Percentiles rank a stretch among this genome's conserved stretches.
Evolutionary conservation across 805 yeast genomes (phyloP).

Genomic region (Saturnispora halmiae): DNA sequence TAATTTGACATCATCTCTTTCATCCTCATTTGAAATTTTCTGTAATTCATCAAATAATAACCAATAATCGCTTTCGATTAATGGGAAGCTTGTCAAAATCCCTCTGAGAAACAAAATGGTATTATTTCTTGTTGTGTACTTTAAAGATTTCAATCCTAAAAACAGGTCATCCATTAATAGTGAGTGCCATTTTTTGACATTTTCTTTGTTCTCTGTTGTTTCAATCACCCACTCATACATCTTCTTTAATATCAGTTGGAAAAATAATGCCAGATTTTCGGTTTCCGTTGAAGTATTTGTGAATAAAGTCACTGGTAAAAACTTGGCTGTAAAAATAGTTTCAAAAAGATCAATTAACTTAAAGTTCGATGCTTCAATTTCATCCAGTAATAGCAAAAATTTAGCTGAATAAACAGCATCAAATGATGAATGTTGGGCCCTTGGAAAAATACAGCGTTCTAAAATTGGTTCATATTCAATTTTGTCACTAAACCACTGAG

Average conservation of each 20-base stretch:
- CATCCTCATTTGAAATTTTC: conserved; percentile 41
- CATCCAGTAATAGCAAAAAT: conserved; percentile 48
- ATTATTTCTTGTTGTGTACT: conserved; percentile 74
- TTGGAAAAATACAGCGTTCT: conserved; percentile 62
- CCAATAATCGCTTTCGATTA: conserved; percentile 57
- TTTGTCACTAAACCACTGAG: conserved; percentile 36
- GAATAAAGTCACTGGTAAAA: conserved; percentile 48
- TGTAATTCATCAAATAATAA: conserved; percentile 39
- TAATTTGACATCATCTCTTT: conserved; percentile 70
- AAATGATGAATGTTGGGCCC: conserved; percentile 67
- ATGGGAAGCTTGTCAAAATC: conserved; percentile 51
- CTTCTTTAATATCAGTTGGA: conserved; percentile 43
- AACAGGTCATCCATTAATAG: conserved; percentile 36
- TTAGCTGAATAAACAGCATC: conserved; percentile 67
- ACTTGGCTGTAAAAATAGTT: conserved; percentile 35
- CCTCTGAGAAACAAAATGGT: conserved; percentile 67
- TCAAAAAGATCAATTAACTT: conserved; percentile 35
- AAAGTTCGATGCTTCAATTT: conserved; percentile 28
- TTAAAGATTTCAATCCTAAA: conserved; percentile 37
- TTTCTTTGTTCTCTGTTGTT: conserved; percentile 16
- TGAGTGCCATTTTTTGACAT: conserved; percentile 43
- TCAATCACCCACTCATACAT: conserved; percentile 32
- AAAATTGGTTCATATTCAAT: conserved; percentile 28
- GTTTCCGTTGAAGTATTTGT: conserved; percentile 71
- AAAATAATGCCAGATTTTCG: conserved; percentile 73